A percentile compares a stretch with the other conserved stretches of the same genome.
Conservation (phyloP, 2,329 filamentous ascomycete species). For the Cercospora sp. region DNA sequence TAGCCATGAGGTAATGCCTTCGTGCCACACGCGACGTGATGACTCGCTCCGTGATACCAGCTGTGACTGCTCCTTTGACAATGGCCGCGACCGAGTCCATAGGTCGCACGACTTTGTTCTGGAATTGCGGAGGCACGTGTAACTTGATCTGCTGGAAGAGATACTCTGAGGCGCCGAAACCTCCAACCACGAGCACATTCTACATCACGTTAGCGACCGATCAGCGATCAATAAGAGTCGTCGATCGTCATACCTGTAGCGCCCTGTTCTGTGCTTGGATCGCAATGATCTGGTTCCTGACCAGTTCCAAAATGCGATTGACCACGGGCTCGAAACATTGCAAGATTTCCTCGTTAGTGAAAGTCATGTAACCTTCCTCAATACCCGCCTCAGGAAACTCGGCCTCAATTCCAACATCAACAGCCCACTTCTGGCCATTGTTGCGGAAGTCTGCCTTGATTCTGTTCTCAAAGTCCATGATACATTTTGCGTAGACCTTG, state of each 20-base stretch:
- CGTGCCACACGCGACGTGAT: slow-evolving; percentile 96
- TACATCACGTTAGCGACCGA: slow-evolving; percentile 41
- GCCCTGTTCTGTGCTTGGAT: slow-evolving; percentile 96
- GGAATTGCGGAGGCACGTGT: slow-evolving; percentile 96
- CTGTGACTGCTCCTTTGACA: slow-evolving; percentile 96
- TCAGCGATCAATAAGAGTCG: neutral
- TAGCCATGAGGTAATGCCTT: slow-evolving; percentile 98
- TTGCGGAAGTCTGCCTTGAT: slow-evolving; percentile 99
- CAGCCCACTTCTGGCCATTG: slow-evolving; percentile 97
- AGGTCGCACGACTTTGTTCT: slow-evolving; percentile 94
- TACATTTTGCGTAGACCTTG: slow-evolving; percentile 97
- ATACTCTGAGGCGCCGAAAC: slow-evolving; percentile 97
- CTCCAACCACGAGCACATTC: slow-evolving; percentile 95
- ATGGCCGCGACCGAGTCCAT: slow-evolving; percentile 99
- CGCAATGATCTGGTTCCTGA: slow-evolving; percentile 97
- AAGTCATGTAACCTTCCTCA: slow-evolving; percentile 99
- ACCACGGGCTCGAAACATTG: slow-evolving; percentile 99
- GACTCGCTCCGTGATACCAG: slow-evolving; percentile 94
- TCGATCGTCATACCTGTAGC: slow-evolving; percentile 63
- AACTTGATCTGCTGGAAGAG: slow-evolving; percentile 99
- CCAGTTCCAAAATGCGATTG: slow-evolving; percentile 92
- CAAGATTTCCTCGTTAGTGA: slow-evolving; percentile 97
- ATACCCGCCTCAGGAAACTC: slow-evolving; percentile 97
- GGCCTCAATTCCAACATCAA: slow-evolving; percentile 97
- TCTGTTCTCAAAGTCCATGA: slow-evolving; percentile 99